Base-by-base conservation (phyloP, 129 eudicot species). In the Deinandra increscens region DNA sequence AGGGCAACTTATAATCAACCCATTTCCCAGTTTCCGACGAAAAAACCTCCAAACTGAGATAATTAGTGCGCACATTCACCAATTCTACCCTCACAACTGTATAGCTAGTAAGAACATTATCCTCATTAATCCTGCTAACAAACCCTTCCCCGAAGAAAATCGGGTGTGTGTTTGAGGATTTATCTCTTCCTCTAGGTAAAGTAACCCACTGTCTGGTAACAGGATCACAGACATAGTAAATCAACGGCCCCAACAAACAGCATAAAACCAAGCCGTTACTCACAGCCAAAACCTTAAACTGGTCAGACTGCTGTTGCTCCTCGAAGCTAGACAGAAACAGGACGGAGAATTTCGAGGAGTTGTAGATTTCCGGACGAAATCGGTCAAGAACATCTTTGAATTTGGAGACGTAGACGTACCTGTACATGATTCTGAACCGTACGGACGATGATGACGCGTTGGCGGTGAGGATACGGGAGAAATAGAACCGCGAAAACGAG, bases 171-270 rank as follows among this genome's bases (percentile, higher is more conserved):
- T 59, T 76, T 0, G 81, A 59, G 2, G 75, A 64, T 44, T 23
- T 64, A 20, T 69, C 74, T 22, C 78, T 73, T 2, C 78, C 75
- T 56, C 82, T 69, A 26, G 88, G 88, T 10, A 83, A 71, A 29
- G 82, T 64, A 10, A 76, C 72, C 84, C 84, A 83, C 13, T 80
- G 82, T 43, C 82, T 51, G 15, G 88, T 83, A 2, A 83, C 84
- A 4, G 88, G 88, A 69, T 83, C 88, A 22, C 88, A 83, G 15
- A 83, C 80, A 29, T 83, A 83, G 26, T 83, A 83, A 43, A 83
- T 41, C 65, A 80, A 69, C 0, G 88, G 88, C 0, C 88, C 84
- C 6, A 83, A 64, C 59, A 83, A 83, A 62, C 82, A 76, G 7
- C 81, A 76, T 14, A 83, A 53, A 10, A 83, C 55, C 84, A 83